Percentiles rank a stretch among this genome's conserved stretches.
Conservation (phyloP, 805 yeast species). For the Lachancea cidri region DNA sequence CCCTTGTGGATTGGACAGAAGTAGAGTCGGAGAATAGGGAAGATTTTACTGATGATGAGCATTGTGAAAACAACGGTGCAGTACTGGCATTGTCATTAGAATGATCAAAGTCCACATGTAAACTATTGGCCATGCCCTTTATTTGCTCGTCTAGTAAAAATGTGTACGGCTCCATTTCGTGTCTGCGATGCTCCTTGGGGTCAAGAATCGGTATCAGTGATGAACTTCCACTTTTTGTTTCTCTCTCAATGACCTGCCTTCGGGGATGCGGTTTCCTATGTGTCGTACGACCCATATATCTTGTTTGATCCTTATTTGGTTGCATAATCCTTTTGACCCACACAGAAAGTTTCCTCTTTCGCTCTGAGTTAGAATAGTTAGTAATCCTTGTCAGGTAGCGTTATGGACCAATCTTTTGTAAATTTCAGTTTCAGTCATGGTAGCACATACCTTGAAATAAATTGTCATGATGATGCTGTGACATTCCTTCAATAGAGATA, state of each 20-base stretch:
- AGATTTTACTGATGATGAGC: slow-evolving; percentile 34
- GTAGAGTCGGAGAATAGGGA: slow-evolving; percentile 34
- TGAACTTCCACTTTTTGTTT: neutral
- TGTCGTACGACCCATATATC: neutral
- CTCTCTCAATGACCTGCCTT: neutral
- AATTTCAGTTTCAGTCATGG: neutral
- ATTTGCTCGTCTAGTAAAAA: slow-evolving; percentile 1
- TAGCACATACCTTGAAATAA: slow-evolving; percentile 16
- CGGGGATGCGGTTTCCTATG: neutral
- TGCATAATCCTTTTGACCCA: slow-evolving; percentile 33
- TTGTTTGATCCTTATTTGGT: slow-evolving; percentile 17
- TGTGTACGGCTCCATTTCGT: neutral
- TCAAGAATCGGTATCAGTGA: slow-evolving; percentile 1
- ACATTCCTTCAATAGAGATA: too few species aligned
- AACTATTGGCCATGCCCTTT: slow-evolving; percentile 1
- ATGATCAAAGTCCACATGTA: slow-evolving; percentile 3
- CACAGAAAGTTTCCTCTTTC: slow-evolving; percentile 27
- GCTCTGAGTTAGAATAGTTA: slow-evolving; percentile 9
- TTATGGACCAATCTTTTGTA: too few species aligned
- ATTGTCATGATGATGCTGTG: slow-evolving; percentile 15
- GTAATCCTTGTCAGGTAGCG: neutral
- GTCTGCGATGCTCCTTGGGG: neutral
- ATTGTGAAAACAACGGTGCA: slow-evolving; percentile 32
- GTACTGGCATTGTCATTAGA: slow-evolving; percentile 28
- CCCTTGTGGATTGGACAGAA: slow-evolving; percentile 34